These are phyloP conservation scores for Calycina herbarum DNA, from an alignment of 2,329 filamentous ascomycete genomes.

Conservation along the genomic window DNA sequence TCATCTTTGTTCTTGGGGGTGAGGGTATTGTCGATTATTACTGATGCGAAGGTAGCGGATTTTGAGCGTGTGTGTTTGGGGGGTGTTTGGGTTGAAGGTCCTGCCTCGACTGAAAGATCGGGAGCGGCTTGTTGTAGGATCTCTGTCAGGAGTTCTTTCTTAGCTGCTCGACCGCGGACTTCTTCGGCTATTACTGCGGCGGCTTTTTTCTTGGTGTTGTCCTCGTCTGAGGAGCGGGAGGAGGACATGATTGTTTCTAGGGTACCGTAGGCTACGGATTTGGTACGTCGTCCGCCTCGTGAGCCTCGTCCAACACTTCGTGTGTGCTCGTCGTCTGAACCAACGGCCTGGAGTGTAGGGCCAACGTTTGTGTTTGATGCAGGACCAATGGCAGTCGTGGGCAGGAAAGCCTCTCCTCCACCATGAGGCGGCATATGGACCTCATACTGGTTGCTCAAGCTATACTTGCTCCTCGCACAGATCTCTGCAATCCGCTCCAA, in stretches of 20 bases:
- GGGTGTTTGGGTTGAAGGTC: conserved; percentile 23
- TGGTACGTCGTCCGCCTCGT: conserved; percentile 32
- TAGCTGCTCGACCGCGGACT: conserved; percentile 50
- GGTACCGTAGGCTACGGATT: conserved; percentile 54
- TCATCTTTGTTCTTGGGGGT: conserved; percentile 36
- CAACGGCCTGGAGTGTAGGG: conserved; percentile 58
- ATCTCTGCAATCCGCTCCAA: conserved; percentile 67
- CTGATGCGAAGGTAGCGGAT: conserved; percentile 47
- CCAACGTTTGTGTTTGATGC: conserved; percentile 34
- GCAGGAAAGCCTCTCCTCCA: conserved; percentile 51
- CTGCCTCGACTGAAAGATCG: conserved; percentile 20
- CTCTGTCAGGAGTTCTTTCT: conserved; percentile 30
- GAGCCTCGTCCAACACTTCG: conserved; percentile 28
- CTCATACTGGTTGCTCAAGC: conserved; percentile 66
- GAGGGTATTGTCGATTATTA: conserved; percentile 43
- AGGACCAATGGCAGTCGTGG: conserved; percentile 28
- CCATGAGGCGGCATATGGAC: conserved; percentile 64
- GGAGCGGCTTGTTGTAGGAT: conserved; percentile 12
- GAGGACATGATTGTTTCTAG: conserved; percentile 68
- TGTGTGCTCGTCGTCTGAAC: conserved; percentile 55
- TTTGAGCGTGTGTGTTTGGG: conserved; percentile 38
- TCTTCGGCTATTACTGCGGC: conserved; percentile 57
- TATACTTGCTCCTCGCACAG: conserved; percentile 64
- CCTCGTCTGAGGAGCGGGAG: conserved; percentile 63
- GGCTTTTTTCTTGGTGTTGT: conserved; percentile 56